Conservation (phyloP, 2,329 filamentous ascomycete genomes). For the Dothistroma septosporum region DNA sequence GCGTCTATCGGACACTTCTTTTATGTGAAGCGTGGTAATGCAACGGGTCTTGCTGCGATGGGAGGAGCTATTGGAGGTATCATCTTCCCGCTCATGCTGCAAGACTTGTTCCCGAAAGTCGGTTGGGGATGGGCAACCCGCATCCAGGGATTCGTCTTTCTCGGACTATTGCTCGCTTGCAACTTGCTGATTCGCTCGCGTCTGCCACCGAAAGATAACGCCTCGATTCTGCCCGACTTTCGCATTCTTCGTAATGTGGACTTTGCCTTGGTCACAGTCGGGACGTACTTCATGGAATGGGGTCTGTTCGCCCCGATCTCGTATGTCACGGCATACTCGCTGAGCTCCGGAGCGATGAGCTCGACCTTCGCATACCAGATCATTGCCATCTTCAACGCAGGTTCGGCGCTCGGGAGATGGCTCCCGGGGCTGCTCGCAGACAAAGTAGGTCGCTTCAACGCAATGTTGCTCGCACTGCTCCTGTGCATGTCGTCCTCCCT, state of each 20-base stretch:
- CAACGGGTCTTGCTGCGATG: conserved; percentile 74
- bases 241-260: conserved; percentile 38
- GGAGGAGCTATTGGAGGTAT: conserved; percentile 52
- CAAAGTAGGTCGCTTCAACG: conserved; percentile 78
- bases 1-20: conserved; percentile 80
- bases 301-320: conserved; percentile 62
- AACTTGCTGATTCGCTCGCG: conserved; percentile 40
- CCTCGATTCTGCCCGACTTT: conserved; percentile 40
- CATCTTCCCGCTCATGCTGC: conserved; percentile 44
- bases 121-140: conserved; percentile 46
- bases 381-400: conserved; percentile 77
- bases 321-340: conserved; percentile 73
- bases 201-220: conserved; percentile 39
- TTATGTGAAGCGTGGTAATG: conserved; percentile 65
- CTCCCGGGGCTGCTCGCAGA: conserved; percentile 78
- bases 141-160: conserved; percentile 42
- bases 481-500: conserved; percentile 64
- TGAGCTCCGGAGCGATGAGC: conserved; percentile 58
- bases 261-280: conserved; percentile 40
- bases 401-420: conserved; percentile 72
- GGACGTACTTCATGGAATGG: conserved; percentile 47
- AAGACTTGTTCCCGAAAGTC: conserved; percentile 37
- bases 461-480: conserved; percentile 65
- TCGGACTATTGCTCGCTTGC: conserved; percentile 37
- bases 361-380: conserved; percentile 68